phyloP scores from a whole-genome alignment of 2,329 filamentous ascomycete genomes.

The Talaromyces funiculosus region DNA sequence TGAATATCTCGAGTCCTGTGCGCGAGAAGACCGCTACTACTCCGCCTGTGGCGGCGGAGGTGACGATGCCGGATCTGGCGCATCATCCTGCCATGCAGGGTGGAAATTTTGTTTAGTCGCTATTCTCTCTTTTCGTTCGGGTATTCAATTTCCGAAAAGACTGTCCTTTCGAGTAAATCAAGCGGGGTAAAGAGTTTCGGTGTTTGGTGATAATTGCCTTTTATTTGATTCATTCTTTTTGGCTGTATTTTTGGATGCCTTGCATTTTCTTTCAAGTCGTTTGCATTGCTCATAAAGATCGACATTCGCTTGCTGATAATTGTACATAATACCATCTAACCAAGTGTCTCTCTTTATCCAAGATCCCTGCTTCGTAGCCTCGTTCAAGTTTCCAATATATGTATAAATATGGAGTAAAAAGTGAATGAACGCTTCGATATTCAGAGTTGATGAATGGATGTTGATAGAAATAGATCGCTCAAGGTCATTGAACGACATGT shows the following conservation, averaged over 20 bases:
- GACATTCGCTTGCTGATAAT: slow-evolving; percentile 10
- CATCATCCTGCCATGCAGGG: slow-evolving; percentile 45
- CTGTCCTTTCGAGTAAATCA: background rate
- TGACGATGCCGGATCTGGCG: slow-evolving; percentile 52
- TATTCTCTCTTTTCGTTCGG: background rate
- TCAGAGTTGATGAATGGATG: background rate
- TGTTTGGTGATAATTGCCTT: slow-evolving; percentile 4
- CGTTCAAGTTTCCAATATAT: background rate
- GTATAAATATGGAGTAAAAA: background rate
- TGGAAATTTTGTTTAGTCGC: background rate
- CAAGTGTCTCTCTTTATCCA: background rate
- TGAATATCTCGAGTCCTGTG: slow-evolving; percentile 50
- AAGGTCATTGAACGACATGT: background rate
- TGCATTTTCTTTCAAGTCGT: background rate
- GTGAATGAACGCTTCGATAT: background rate
- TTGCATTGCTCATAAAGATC: background rate
- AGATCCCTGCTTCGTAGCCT: background rate
- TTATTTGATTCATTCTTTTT: background rate
- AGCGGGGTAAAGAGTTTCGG: background rate
- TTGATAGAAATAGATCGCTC: background rate
- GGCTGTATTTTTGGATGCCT: background rate
- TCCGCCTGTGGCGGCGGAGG: slow-evolving; percentile 37
- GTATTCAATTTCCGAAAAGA: background rate
- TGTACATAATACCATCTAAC: slow-evolving; percentile 11
- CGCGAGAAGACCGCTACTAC: slow-evolving; percentile 38